phyloP scores from a whole-genome alignment of 2,329 filamentous ascomycete species.

The Emmonsiellopsis sp. region DNA sequence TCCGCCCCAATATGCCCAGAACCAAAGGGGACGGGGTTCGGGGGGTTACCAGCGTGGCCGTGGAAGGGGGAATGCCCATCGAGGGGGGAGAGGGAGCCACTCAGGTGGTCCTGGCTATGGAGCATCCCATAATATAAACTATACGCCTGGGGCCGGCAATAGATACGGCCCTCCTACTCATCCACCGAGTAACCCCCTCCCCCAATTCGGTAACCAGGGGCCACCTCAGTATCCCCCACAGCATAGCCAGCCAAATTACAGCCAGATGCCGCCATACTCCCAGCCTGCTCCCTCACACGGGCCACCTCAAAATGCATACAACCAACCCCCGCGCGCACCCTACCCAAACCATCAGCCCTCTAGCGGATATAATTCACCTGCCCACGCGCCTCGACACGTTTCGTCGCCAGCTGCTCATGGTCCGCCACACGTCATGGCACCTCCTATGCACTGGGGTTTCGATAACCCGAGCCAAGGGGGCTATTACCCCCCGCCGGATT shows the following conservation, averaged over 20 bases:
- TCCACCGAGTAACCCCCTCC: conserved; percentile 5
- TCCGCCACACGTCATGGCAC: conserved; percentile 42
- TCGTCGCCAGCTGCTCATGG: conserved; percentile 3
- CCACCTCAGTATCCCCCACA: conserved; percentile 7
- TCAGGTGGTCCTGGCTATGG: conserved; percentile 16
- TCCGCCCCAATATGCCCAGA: conserved; percentile 19
- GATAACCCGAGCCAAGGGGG: conserved; percentile 20
- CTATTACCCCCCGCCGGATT: conserved; percentile 15
- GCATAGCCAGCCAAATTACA: conserved; percentile 4
- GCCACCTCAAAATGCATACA: conserved; percentile 15
- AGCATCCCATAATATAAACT: conserved; percentile 15
- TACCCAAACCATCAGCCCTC: conserved; percentile 18
- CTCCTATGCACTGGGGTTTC: conserved; percentile 48
- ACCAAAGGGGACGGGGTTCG: conserved; percentile 17
- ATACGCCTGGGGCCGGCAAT: conserved; percentile 13
- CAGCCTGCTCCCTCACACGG: conserved; percentile 12
- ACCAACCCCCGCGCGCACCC: conserved; percentile 8
- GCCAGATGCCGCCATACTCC: background rate
- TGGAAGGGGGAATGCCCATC: conserved; percentile 23
- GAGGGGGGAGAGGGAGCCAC: conserved; percentile 21
- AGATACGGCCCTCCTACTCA: conserved; percentile 4
- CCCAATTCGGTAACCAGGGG: conserved; percentile 11
- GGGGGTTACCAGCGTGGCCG: conserved; percentile 7
- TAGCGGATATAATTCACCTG: conserved; percentile 8
- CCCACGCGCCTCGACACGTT: conserved; percentile 16